Base-by-base conservation (phyloP, 495 filamentous ascomycete genomes). In the Penicillium cataractarum region DNA sequence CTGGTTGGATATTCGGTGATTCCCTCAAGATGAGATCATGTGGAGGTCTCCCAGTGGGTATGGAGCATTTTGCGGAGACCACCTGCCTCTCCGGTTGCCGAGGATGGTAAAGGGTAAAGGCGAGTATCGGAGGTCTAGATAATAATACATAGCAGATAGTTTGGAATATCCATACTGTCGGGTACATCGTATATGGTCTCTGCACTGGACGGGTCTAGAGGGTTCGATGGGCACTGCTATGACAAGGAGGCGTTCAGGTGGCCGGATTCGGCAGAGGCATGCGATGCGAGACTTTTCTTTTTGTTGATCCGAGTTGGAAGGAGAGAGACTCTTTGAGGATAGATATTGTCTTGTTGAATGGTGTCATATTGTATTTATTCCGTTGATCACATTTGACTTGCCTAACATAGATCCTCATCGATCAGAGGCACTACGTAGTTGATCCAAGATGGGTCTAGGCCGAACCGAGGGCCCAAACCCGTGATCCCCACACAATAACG, bases 401-500 rank as follows among this genome's bases (percentile, higher is more conserved):
- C n/a, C n/a, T n/a, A n/a, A n/a, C n/a, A n/a, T n/a, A n/a, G n/a
- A 42, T 21, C 40, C 7, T 12, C 2, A 42, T 9, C n/a, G 1
- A 9, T n/a, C 22, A 7, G 19, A 12, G 7, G 29, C 29, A 46
- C 42, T 9, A 52, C 26, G 49, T 27, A 51, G 19, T 7, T 17
- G 29, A 29, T n/a, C 21, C 29, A 33, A n/a, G 24, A 5, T 4
- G 35, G 35, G 27, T 56, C 54, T 42, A 39, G 54, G 27, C 35
- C 54, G 54, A 56, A 46, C 33, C 37, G 61, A 63, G 61, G 61
- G 61, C 52, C 40, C 32, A 29, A 53, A 55, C 55, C 31, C 55
- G 61, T 58, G 61, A 54, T 63, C 55, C 55, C 61, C 61, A 58
- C 69, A 69, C 63, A 67, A 58, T 65, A 65, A 71, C 69, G 66